phyloP scores from a whole-genome alignment of 345 rosid species.

The Isatis tinctoria region DNA sequence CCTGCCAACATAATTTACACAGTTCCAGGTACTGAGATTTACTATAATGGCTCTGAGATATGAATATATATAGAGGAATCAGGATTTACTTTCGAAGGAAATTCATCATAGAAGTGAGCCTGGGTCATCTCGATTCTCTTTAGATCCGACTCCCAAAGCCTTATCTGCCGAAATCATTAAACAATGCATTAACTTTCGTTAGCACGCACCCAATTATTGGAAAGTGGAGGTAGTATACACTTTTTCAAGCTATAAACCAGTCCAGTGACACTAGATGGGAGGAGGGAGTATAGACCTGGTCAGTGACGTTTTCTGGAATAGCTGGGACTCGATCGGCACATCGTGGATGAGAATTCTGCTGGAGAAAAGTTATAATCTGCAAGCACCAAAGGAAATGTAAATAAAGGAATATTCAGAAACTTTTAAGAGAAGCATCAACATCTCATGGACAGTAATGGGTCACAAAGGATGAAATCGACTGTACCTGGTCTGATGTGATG shows the following conservation, averaged over 20 bases:
- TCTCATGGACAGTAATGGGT: neutral
- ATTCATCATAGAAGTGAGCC: constrained; percentile 76
- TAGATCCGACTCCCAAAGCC: constrained; percentile 93
- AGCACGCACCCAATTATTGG: neutral
- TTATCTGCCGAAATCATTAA: constrained; percentile 46
- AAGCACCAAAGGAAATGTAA: constrained; percentile 6
- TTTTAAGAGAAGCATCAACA: neutral
- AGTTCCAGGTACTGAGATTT: neutral
- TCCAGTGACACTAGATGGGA: constrained; percentile 1
- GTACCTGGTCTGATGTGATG: constrained; percentile 82
- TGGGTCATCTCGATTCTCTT: constrained; percentile 85
- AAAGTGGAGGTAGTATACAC: neutral
- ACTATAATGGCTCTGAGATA: neutral
- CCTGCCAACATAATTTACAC: constrained; percentile 39
- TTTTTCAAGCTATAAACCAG: neutral
- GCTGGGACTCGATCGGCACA: constrained; percentile 73
- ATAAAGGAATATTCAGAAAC: neutral
- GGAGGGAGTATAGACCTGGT: constrained; percentile 54
- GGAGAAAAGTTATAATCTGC: constrained; percentile 82
- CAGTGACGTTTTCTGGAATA: constrained; percentile 92
- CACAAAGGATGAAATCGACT: constrained; percentile 2
- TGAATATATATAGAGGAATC: neutral
- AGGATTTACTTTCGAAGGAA: constrained; percentile 68
- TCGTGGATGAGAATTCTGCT: constrained; percentile 91
- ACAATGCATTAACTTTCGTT: neutral